Evolutionary conservation across 2,329 filamentous ascomycete genomes (phyloP), one percentile per base, ranked within the genome.

Genomic region (Rhynchosporium secalis): DNA sequence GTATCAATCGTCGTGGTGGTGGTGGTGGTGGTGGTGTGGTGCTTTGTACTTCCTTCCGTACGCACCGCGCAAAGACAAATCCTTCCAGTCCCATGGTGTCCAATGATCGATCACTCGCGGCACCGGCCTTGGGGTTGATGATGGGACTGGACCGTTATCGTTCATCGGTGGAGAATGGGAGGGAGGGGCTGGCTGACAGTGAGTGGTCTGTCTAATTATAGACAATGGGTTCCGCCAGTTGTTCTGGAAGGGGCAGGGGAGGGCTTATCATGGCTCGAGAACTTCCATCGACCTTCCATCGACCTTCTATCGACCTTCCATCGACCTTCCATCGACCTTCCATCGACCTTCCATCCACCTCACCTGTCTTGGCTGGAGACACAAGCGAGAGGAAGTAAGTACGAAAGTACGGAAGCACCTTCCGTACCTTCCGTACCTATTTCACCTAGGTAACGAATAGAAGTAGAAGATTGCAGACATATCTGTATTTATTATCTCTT

Each of bases 51-150:
- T 28, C 20, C 20, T 20, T 20, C 20, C 20, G 43, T 45, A 56
- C 26, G 40, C 54, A 40, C 45, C 38, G 31, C 10, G 51, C 38
- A 40, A 33, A 36, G 33, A 40, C 33, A 28, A 28, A 40, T 41
- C 33, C 38, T 41, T 28, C 51, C 38, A 36, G 12, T 43, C 4
- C 20, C 51, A 54, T 54, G 33, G 46, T 48, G 46, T 58, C 56
- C 56, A 58, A 58, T 58, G 56, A 48, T 58, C 29, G 28, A 20
- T 20, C 20, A 20, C 20, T 54, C 15, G 43, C 29, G 31, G 55
- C 41, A 46, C 43, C 29, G 40, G 54, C 26, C 54, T 56, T 56
- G 54, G 54, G 48, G 8, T 56, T 56, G 54, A 45, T 45, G 54
- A 12, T 56, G 28, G 54, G 12, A 45, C 54, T 56, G 38, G 40